Evolutionary conservation across 495 filamentous ascomycete species (phyloP).

Genomic region (Neurospora sp.): DNA sequence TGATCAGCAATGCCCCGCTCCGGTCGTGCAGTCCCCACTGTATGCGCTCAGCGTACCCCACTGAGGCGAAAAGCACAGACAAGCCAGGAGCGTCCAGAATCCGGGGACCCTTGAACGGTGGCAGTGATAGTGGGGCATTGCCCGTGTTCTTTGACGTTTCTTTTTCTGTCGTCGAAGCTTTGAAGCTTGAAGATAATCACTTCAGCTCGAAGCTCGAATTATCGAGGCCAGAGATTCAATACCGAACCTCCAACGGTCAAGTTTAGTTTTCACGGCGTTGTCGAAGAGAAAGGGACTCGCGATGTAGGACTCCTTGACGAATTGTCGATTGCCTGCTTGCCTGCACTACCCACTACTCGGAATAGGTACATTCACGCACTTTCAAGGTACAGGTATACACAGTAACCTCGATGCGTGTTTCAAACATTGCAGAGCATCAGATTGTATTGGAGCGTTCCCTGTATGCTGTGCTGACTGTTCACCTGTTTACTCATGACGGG

Average conservation of each 20-base stretch:
- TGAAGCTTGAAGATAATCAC: neutral
- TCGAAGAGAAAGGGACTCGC: neutral
- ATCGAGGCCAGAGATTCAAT: neutral
- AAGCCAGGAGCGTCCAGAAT: neutral
- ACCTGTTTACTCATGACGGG: neutral
- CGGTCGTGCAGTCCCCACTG: neutral
- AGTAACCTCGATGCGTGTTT: neutral
- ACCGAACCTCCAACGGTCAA: neutral
- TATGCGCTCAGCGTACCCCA: neutral
- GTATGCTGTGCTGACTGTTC: neutral
- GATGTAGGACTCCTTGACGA: neutral
- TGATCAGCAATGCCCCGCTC: neutral
- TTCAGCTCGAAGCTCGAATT: neutral
- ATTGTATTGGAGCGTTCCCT: neutral
- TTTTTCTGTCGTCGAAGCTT: neutral
- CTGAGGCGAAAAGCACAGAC: neutral
- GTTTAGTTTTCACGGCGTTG: neutral
- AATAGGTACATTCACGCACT: neutral
- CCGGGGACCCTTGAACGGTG: neutral
- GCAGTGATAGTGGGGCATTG: neutral
- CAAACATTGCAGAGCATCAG: neutral
- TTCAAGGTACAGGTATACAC: neutral
- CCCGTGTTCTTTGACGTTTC: neutral
- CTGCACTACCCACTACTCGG: neutral
- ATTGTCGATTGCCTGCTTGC: neutral